Base-by-base conservation (phyloP, 768 basidiomycete species). In the Suillus subalutaceus region DNA sequence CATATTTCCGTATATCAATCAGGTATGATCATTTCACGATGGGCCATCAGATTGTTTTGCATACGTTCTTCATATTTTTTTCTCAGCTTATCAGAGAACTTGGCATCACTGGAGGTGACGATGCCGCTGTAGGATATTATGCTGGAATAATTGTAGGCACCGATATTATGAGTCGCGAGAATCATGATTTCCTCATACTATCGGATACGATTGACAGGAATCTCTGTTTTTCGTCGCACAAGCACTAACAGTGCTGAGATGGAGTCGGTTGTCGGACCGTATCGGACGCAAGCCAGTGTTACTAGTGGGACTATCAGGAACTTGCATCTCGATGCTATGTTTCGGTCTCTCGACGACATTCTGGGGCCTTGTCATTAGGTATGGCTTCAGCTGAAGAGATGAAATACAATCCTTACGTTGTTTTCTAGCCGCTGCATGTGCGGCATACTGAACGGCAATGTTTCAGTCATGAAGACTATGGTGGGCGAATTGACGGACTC, bases 201-300 rank as follows among this genome's bases (percentile, higher is more conserved):
- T 26, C 15, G 15, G 13, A 52, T 26, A 4, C 8, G 32, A 32
- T 38, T 0, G 44, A 8, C 65, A 92, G 90, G 87, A 91, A 84
- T 92, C 90, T 4, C 73, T 91, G 40, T 93, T 92, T 78, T 93
- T 90, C 68, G 79, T 89, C n/a, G 86, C 90, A 0, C 89, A 92
- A 73, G 89, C 90, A 1, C 72, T 85, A 63, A 88, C 88, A 3
- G 86, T 91, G 38, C 76, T 93, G 43, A 86, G 90, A 63, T 93
- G 91, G 90, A 89, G 88, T 72, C 83, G 89, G 37, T 68, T 87
- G 18, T 91, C 90, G 10, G 91, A 92, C 71, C 78, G 80, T 52
- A 76, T 92, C 18, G 91, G 92, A 13, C 86, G 91, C 50, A 91
- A 89, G 71, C 91, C 91, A 0, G 86, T 93, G 38, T 85, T 93